phyloP scores from a whole-genome alignment of 1,139 yeast genomes.

The Saccharomyces pastorianus region DNA sequence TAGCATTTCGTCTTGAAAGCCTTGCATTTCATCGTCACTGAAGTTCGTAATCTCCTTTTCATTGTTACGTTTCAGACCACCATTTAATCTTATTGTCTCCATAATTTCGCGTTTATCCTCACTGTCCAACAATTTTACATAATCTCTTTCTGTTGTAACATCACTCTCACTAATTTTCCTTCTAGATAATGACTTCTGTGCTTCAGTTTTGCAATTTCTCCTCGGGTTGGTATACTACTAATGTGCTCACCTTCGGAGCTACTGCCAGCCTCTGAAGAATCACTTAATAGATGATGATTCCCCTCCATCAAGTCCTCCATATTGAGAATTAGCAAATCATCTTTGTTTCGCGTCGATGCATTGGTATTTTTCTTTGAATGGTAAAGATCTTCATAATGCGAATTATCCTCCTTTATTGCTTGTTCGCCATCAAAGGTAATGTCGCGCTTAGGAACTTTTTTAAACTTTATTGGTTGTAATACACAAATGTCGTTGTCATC shows the following conservation, averaged over 20 bases:
- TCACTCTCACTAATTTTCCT: not conserved
- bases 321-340: not conserved
- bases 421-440: not conserved
- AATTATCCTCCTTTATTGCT: not conserved
- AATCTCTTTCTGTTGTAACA: conserved; percentile 14
- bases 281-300: not conserved
- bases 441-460: not conserved
- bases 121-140: conserved; percentile 16
- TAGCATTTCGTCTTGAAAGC: conserved; percentile 17
- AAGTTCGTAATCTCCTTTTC: conserved; percentile 8
- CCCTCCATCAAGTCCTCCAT: not conserved
- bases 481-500: not conserved
- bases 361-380: not conserved
- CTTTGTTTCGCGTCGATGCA: not conserved
- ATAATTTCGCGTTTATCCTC: conserved; percentile 21
- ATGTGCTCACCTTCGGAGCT: not conserved
- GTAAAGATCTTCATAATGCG: not conserved
- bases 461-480: not conserved
- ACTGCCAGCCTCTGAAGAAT: not conserved
- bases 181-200: not conserved
- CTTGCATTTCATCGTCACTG: conserved; percentile 6
- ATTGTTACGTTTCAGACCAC: conserved; percentile 10
- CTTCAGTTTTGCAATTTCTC: not conserved
- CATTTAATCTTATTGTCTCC: conserved; percentile 14
- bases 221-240: not conserved